A percentile compares a stretch with the other conserved stretches of the same genome.
Conservation (phyloP, 1,284 basidiomycete genomes). For the Fistulinella cinereoalba region DNA sequence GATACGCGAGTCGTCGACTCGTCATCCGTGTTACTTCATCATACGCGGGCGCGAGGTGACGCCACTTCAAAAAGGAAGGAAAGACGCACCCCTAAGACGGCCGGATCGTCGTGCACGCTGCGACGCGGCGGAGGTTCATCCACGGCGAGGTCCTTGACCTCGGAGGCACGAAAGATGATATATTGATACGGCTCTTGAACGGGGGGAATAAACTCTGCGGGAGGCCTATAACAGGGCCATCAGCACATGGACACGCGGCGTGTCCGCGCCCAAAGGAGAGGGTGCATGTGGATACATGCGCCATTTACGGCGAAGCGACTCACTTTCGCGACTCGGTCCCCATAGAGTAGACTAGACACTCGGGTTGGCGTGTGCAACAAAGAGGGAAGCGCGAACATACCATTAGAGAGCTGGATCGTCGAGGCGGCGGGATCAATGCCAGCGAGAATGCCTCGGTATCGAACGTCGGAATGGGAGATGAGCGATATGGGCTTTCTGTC, state of each 20-base stretch:
- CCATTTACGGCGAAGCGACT: constrained; percentile 40
- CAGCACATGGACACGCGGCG: constrained; percentile 11
- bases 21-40: constrained; percentile 57
- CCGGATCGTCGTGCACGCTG: constrained; percentile 74
- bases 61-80: constrained; percentile 5
- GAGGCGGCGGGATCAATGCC: constrained; percentile 81
- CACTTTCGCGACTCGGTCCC: constrained; percentile 82
- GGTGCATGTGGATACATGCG: constrained; percentile 68
- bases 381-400: constrained; percentile 38
- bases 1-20: constrained; percentile 45
- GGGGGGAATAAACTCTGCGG: constrained; percentile 71
- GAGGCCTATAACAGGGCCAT: constrained; percentile 47
- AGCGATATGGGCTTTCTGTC: constrained; percentile 89
- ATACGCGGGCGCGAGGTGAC: constrained; percentile 13
- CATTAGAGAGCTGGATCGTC: constrained; percentile 85
- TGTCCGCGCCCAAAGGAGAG: constrained; percentile 74
- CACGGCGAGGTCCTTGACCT: constrained; percentile 77
- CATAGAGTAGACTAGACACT: constrained; percentile 82
- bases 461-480: constrained; percentile 87
- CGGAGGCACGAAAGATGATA: constrained; percentile 80
- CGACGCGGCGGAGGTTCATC: constrained; percentile 60
- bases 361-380: neutral
- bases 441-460: constrained; percentile 83
- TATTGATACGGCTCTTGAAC: constrained; percentile 76
- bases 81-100: constrained; percentile 65